A percentile compares a stretch with the other conserved stretches of the same genome.
Evolutionary conservation across 139 green algal species (phyloP).

Genomic region (Chlorella sorokiniana): DNA sequence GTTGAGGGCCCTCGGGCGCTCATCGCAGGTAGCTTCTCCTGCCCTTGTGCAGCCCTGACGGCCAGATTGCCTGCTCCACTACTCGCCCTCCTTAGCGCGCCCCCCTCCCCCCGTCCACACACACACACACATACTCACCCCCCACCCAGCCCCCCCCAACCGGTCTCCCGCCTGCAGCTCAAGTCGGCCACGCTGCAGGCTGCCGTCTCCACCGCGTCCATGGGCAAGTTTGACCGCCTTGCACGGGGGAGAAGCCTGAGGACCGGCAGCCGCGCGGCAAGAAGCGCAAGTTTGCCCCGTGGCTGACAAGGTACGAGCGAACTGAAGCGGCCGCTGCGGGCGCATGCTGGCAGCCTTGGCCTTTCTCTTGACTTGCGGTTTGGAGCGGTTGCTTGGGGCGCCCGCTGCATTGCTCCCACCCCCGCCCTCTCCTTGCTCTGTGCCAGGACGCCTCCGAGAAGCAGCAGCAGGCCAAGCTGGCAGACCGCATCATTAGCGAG

Average conservation of each 20-base stretch:
- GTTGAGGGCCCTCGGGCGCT: no score
- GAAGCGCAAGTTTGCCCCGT: conserved; percentile 72
- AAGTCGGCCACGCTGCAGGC: conserved; percentile 67
- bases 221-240: conserved; percentile 93
- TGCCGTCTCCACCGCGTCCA: conserved; percentile 88
- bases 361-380: no score
- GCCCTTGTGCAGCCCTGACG: no score
- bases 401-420: background rate
- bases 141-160: no score
- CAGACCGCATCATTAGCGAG: conserved; percentile 73
- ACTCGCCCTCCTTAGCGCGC: no score
- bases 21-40: no score
- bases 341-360: no score
- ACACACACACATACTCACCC: no score
- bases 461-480: conserved; percentile 48
- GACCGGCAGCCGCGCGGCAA: conserved; percentile 58
- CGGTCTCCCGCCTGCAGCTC: conserved; percentile 55
- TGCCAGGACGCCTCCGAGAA: conserved; percentile 42
- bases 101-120: no score
- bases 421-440: no score
- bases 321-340: background rate
- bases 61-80: no score
- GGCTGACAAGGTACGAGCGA: conserved; percentile 45
- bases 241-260: conserved; percentile 67
- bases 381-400: background rate